Percentiles rank a stretch among this genome's conserved stretches.
Evolutionary conservation across 2,329 filamentous ascomycete species (phyloP).

Genomic region (Akanthomyces muscarius): DNA sequence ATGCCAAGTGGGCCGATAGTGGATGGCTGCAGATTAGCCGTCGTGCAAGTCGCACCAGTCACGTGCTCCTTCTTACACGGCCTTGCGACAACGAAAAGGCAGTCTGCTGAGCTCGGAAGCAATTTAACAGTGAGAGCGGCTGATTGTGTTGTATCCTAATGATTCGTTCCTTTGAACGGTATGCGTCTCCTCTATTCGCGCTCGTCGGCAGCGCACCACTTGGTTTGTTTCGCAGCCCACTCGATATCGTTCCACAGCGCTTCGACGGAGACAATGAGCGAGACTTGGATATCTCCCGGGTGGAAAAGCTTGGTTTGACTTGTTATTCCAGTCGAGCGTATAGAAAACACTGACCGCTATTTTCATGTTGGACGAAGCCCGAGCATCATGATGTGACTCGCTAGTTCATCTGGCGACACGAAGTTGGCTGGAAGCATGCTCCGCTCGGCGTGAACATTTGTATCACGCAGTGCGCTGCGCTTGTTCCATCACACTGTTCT

Average conservation of each 20-base stretch:
- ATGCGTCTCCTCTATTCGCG: neutral
- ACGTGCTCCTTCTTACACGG: conserved; percentile 13
- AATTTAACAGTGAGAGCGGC: neutral
- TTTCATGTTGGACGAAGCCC: neutral
- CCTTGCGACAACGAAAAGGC: neutral
- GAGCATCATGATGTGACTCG: neutral
- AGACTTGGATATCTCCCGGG: neutral
- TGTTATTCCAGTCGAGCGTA: no score
- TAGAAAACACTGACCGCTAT: neutral
- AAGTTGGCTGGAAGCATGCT: neutral
- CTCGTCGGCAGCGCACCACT: neutral
- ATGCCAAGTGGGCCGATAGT: conserved; percentile 12
- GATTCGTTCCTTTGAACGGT: no score
- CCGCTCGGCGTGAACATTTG: neutral
- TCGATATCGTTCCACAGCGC: neutral
- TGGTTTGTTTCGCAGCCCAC: neutral
- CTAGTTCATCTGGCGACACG: neutral
- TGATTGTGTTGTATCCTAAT: neutral
- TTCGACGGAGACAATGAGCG: neutral
- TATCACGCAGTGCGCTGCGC: neutral
- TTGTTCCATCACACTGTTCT: neutral
- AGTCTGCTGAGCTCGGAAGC: neutral
- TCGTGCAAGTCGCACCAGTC: neutral
- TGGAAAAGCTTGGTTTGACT: neutral
- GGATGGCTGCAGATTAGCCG: conserved; percentile 4